Evolutionary conservation across 2,329 filamentous ascomycete genomes (phyloP).

Genomic region (Lasiodiplodia hormozganensis): DNA sequence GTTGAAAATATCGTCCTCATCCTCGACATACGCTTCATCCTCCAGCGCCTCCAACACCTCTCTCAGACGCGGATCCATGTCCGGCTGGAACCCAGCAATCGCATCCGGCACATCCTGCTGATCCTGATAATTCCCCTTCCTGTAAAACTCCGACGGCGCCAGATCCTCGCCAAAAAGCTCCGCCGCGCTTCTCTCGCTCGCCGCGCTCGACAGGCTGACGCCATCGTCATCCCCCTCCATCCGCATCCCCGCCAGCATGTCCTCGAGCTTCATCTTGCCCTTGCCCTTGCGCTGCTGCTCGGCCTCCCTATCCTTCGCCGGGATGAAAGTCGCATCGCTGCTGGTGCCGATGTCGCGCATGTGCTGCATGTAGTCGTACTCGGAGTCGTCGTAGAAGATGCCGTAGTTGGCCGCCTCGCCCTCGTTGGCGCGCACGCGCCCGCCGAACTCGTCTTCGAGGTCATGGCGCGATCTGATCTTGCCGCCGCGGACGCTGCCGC

Average conservation of each 20-base stretch:
- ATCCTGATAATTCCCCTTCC: conserved; percentile 81
- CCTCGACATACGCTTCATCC: conserved; percentile 91
- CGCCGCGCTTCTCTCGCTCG: conserved; percentile 38
- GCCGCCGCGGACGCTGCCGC: conserved; percentile 37
- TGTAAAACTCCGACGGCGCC: conserved; percentile 79
- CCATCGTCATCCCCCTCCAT: conserved; percentile 51
- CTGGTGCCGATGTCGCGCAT: conserved; percentile 78
- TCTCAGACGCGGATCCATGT: conserved; percentile 92
- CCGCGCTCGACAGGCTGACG: conserved; percentile 50
- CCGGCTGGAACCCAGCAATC: conserved; percentile 92
- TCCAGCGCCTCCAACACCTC: conserved; percentile 94
- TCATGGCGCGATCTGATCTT: conserved; percentile 75
- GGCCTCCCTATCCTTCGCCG: conserved; percentile 60
- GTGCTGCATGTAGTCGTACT: conserved; percentile 99
- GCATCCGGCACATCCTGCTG: conserved; percentile 92
- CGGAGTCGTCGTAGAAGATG: conserved; percentile 91
- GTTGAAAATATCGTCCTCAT: conserved; percentile 83
- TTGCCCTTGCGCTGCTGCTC: conserved; percentile 71
- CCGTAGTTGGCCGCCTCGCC: conserved; percentile 95
- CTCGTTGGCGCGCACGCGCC: conserved; percentile 80
- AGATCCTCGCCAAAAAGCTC: conserved; percentile 76
- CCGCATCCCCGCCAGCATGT: conserved; percentile 68
- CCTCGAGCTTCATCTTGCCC: conserved; percentile 79
- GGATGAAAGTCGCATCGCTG: conserved; percentile 79
- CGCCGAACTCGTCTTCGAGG: conserved; percentile 75